A percentile compares a stretch with the other conserved stretches of the same genome.
Evolutionary conservation across 106 monocot species (phyloP).

Genomic region (Allium fistulosum): DNA sequence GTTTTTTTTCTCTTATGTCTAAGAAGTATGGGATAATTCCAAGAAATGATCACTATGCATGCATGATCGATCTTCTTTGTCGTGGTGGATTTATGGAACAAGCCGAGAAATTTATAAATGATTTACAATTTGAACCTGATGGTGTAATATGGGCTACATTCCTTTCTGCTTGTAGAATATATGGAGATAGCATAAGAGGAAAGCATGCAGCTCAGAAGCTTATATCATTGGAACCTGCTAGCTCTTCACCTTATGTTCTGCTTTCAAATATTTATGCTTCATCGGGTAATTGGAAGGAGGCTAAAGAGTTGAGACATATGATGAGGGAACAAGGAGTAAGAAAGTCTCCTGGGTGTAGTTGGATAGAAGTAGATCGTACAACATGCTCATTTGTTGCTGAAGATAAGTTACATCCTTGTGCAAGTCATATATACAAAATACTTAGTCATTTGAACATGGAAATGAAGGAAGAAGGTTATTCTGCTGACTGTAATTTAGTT

Average conservation of each 20-base stretch:
- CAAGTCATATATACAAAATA: conserved; percentile 23
- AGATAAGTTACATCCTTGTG: conserved; percentile 42
- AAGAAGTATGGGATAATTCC: conserved; percentile 34
- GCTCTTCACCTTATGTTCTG: conserved; percentile 51
- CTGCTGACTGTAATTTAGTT: conserved; percentile 14
- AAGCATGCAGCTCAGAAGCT: conserved; percentile 43
- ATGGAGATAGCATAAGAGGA: conserved; percentile 33
- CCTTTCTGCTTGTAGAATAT: conserved; percentile 49
- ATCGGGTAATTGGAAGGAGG: conserved; percentile 41
- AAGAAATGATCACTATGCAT: conserved; percentile 60
- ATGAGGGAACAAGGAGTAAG: conserved; percentile 44
- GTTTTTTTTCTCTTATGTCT: conserved; percentile 39
- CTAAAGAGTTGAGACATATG: conserved; percentile 32
- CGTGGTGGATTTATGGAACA: conserved; percentile 53
- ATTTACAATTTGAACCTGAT: conserved; percentile 44
- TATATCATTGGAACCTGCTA: conserved; percentile 46
- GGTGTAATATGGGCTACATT: conserved; percentile 60
- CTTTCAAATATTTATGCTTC: conserved; percentile 51
- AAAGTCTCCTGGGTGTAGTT: conserved; percentile 71
- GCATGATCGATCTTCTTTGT: conserved; percentile 62
- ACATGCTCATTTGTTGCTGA: conserved; percentile 52
- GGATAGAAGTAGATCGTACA: conserved; percentile 48
- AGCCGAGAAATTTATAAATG: conserved; percentile 44
- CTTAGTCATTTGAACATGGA: conserved; percentile 21
- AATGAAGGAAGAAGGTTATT: conserved; percentile 35